A percentile compares a stretch with the other conserved stretches of the same genome.
Conservation (phyloP, 257 asterid species). For the Petunia secreta region DNA sequence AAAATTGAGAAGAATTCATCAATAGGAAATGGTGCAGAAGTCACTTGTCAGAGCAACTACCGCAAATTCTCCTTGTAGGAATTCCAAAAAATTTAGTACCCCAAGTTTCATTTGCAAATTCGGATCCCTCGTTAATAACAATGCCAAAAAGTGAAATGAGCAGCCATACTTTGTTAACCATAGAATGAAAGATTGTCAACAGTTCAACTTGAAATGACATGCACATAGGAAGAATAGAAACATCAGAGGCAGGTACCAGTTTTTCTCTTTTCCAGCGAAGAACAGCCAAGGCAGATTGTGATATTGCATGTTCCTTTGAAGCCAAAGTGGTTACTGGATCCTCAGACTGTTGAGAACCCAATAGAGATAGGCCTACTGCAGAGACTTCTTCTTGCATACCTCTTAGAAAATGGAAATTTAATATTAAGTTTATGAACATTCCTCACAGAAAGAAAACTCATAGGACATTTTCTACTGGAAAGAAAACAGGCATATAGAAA, state of each 20-base stretch:
- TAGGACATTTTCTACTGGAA: conserved; percentile 3
- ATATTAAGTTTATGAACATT: conserved; percentile 6
- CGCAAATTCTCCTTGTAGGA: conserved; percentile 12
- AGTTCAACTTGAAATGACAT: conserved; percentile 12
- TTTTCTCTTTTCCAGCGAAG: conserved; percentile 45
- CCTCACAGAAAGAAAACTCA: conserved; percentile 2
- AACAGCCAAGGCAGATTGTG: conserved; percentile 48
- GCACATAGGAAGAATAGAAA: conserved; percentile 5
- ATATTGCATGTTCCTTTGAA: conserved; percentile 36
- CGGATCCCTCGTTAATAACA: neutral
- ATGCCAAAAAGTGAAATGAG: no score
- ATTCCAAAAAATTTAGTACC: conserved; percentile 10
- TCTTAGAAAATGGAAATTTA: conserved; percentile 15
- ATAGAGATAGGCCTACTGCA: conserved; percentile 2
- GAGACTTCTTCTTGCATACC: neutral
- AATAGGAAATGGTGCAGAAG: neutral
- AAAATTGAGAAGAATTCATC: neutral
- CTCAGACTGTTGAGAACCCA: conserved; percentile 24
- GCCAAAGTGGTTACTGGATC: conserved; percentile 23
- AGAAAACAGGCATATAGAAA: neutral
- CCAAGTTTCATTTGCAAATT: conserved; percentile 13
- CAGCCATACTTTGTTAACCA: no score
- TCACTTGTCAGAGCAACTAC: conserved; percentile 18
- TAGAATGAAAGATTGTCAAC: neutral
- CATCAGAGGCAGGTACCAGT: conserved; percentile 48